These are phyloP conservation scores for Collybia mongolica DNA, from an alignment of 768 basidiomycete genomes.

Conservation along the genomic window DNA sequence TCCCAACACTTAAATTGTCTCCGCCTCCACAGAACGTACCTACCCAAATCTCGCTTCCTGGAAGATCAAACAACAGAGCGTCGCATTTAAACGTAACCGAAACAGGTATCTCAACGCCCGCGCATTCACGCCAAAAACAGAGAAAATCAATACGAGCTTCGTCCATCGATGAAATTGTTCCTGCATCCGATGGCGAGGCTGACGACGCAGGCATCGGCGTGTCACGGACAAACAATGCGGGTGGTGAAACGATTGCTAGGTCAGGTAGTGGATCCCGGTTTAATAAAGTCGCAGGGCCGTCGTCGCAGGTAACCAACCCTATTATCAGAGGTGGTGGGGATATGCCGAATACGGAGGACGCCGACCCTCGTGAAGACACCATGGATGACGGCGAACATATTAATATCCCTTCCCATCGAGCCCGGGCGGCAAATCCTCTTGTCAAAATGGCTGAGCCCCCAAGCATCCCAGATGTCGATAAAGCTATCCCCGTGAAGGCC, in stretches of 20 bases:
- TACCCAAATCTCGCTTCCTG: neutral
- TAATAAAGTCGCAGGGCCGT: neutral
- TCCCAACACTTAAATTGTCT: neutral
- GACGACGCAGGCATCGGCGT: constrained; percentile 17
- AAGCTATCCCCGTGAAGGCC: constrained; percentile 50
- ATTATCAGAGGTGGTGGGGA: neutral
- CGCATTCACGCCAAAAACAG: constrained; percentile 4
- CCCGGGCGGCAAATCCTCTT: constrained; percentile 48
- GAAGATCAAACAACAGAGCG: neutral
- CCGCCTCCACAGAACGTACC: neutral
- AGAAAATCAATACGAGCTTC: constrained; percentile 23
- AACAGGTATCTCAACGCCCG: constrained; percentile 10
- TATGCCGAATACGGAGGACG: neutral
- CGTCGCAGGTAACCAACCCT: neutral
- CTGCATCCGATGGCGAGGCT: constrained; percentile 34
- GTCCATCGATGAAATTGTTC: constrained; percentile 24
- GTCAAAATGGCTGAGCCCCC: constrained; percentile 53
- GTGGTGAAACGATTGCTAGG: no score
- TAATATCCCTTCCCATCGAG: constrained; percentile 40
- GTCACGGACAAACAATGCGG: neutral
- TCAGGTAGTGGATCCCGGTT: neutral
- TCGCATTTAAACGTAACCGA: no score
- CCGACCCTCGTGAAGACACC: constrained; percentile 14
- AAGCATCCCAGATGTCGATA: constrained; percentile 24
- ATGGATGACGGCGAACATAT: neutral